Evolutionary conservation across 2,329 filamentous ascomycete species (phyloP), one percentile per base, ranked within the genome.

Genomic region (Colletotrichum karsti): DNA sequence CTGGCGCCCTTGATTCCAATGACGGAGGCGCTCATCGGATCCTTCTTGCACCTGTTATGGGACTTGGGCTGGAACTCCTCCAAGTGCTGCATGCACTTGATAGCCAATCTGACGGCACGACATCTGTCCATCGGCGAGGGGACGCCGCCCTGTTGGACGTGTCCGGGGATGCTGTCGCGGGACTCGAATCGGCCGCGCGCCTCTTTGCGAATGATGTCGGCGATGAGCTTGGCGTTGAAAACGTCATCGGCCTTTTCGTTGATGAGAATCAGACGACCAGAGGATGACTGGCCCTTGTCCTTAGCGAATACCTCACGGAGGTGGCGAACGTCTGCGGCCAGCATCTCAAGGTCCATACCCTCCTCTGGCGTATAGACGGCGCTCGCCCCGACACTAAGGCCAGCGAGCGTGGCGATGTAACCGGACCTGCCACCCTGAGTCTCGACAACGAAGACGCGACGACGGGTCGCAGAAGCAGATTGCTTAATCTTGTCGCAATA

Each of bases 401-500:
- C 96, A 13, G 93, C 94, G 63, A 98, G 88, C 0, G 94, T 97
- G 28, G 95, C 95, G 67, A 98, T 89, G 80, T 98, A 99, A 20
- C 96, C 96, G 5, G 93, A 98, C 64, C 93, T 91, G 37, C 96
- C 96, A 74, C 96, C 96, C 82, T 99, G 96, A 0, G 96, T 98
- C 83, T 99, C 96, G 61, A 99, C 95, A 59, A 99, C 95, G 81
- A 99, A 99, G 61, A 98, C 95, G 69, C 96, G 91, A 48, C 96
- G 91, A 66, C 96, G 92, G 2, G 94, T 97, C 2, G 96, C 95
- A 2, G 95, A 98, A 0, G 96, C 96, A 2, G 95, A 98, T 80
- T 98, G 96, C 80, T 97, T 94, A 81, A 98, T 98, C 75, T 95
- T 95, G 84, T 99, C 96, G 78, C 95, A 98, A 82, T 98, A 99